Conservation (phyloP, 192 early-diverging fungal species). For the Coemansia sp. region DNA sequence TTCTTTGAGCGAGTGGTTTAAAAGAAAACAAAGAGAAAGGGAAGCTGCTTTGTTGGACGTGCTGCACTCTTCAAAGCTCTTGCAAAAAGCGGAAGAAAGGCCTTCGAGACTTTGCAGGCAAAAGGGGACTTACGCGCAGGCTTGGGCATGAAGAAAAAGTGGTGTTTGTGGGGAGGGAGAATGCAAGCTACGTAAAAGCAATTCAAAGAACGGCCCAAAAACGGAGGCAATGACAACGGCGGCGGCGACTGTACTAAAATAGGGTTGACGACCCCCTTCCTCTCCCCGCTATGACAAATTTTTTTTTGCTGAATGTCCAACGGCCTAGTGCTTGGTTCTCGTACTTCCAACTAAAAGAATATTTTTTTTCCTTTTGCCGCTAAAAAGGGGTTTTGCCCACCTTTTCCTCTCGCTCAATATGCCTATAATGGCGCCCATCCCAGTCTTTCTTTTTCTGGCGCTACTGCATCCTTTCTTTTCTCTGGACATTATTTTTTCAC, state of each 20-base stretch:
- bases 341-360: slow-evolving; percentile 16
- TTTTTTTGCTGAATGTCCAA: too few relatives aligned
- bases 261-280: too few relatives aligned
- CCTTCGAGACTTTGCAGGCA: background rate
- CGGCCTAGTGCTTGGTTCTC: background rate
- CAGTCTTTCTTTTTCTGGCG: too few relatives aligned
- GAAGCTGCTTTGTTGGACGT: background rate
- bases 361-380: background rate
- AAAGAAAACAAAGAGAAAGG: background rate
- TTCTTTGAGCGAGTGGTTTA: background rate
- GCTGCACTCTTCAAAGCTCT: background rate
- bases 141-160: too few relatives aligned
- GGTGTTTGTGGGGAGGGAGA: too few relatives aligned
- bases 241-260: too few relatives aligned
- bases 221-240: too few relatives aligned
- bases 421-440: background rate
- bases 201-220: too few relatives aligned
- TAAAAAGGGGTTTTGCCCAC: background rate
- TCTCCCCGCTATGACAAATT: too few relatives aligned
- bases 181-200: too few relatives aligned
- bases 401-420: background rate
- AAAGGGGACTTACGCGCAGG: background rate
- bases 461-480: slow-evolving; percentile 11
- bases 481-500: slow-evolving; percentile 6
- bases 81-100: background rate